These are phyloP conservation scores for Candida chilensis DNA, from an alignment of 805 yeast species.

Conservation along the genomic window DNA sequence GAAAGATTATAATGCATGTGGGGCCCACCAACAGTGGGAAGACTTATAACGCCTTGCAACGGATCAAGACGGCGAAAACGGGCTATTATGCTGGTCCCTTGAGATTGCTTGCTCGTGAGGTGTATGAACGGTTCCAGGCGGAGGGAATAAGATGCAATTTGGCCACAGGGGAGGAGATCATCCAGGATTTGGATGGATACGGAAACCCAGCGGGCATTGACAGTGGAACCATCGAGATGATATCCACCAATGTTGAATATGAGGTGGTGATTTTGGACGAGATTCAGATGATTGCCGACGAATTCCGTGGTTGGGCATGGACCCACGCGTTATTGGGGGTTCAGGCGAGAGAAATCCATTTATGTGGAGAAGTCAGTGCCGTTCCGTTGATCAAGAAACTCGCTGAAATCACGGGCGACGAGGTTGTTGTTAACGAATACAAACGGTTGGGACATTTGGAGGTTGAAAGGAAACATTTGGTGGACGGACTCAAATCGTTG, in stretches of 20 bases:
- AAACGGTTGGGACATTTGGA: constrained; percentile 65
- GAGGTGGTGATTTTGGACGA: constrained; percentile 93
- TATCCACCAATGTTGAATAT: constrained; percentile 54
- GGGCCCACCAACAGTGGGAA: constrained; percentile 98
- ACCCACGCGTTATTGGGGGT: constrained; percentile 84
- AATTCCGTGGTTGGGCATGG: constrained; percentile 87
- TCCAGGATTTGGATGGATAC: constrained; percentile 50
- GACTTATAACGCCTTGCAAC: constrained; percentile 73
- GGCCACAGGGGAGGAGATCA: constrained; percentile 92
- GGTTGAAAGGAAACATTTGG: constrained; percentile 31
- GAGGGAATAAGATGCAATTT: constrained; percentile 71
- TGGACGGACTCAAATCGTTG: constrained; percentile 23
- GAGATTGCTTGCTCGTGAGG: constrained; percentile 83
- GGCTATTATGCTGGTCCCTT: constrained; percentile 96
- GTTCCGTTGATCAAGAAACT: constrained; percentile 58
- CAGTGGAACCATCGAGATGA: constrained; percentile 92
- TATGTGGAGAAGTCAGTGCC: constrained; percentile 89
- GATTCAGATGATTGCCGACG: constrained; percentile 88
- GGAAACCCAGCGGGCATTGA: constrained; percentile 73
- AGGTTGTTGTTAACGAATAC: constrained; percentile 59
- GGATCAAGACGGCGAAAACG: constrained; percentile 50
- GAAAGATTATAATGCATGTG: constrained; percentile 84
- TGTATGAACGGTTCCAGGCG: constrained; percentile 69
- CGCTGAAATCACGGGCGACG: constrained; percentile 70
- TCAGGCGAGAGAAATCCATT: constrained; percentile 74